Conservation (phyloP, 805 yeast species). For the Wickerhamomyces rabaulensis region DNA sequence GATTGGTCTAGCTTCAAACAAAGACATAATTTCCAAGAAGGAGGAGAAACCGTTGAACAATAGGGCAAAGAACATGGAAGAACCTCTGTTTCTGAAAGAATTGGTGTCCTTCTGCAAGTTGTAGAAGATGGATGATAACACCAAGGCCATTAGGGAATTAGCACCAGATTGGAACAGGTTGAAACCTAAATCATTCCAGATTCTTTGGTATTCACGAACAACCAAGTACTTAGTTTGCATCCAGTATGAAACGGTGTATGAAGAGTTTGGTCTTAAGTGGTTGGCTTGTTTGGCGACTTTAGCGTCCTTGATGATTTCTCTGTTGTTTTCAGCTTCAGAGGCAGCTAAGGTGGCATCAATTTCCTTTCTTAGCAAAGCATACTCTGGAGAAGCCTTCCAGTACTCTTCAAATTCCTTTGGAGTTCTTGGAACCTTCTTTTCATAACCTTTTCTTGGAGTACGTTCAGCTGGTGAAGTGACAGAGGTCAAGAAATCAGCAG, state of each 20-base stretch:
- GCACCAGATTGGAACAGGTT: conserved; percentile 38
- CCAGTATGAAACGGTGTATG: conserved; percentile 42
- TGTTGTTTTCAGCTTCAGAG: conserved; percentile 6
- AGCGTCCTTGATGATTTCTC: conserved; percentile 30
- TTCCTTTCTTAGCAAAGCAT: conserved; percentile 30
- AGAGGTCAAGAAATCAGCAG: conserved; percentile 51
- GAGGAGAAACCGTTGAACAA: conserved; percentile 56
- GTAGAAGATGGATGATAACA: conserved; percentile 52
- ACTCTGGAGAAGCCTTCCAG: conserved; percentile 41
- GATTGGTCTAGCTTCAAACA: conserved; percentile 53
- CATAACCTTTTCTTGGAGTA: conserved; percentile 33
- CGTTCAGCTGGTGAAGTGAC: conserved; percentile 49
- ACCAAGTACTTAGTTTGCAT: conserved; percentile 44
- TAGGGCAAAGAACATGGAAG: conserved; percentile 59
- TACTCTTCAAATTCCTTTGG: conserved; percentile 41
- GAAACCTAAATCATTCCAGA: conserved; percentile 40
- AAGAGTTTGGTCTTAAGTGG: conserved; percentile 36
- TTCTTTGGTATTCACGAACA: conserved; percentile 40
- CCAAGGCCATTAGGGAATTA: conserved; percentile 44
- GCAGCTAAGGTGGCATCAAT: conserved; percentile 32
- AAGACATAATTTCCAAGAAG: conserved; percentile 46
- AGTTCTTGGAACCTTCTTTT: conserved; percentile 44
- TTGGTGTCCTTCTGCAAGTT: conserved; percentile 36
- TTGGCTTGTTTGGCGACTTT: conserved; percentile 46
- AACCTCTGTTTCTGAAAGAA: conserved; percentile 48